Evolutionary conservation across 768 basidiomycete genomes (phyloP).

Genomic region (Chalciporus pseudorubinellus): DNA sequence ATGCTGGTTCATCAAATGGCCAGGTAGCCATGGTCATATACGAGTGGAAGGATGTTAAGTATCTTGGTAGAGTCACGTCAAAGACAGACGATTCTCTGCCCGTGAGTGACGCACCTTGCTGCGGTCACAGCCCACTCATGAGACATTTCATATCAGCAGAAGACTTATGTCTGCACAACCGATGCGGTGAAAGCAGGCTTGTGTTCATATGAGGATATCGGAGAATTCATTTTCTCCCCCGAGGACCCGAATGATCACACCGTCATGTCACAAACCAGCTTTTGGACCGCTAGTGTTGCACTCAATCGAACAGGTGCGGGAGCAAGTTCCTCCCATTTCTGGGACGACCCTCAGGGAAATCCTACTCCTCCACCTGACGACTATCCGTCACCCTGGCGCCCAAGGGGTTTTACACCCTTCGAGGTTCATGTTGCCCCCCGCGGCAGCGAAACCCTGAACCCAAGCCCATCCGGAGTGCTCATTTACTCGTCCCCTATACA

Average conservation of each 20-base stretch:
- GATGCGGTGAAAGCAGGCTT: slow-evolving; percentile 68
- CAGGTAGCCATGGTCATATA: slow-evolving; percentile 94
- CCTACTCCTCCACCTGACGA: slow-evolving; percentile 51
- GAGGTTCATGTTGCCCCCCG: slow-evolving; percentile 12
- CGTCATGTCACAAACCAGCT: slow-evolving; percentile 68
- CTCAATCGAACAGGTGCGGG: slow-evolving; percentile 41
- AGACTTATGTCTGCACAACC: slow-evolving; percentile 91
- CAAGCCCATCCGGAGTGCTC: slow-evolving; percentile 50
- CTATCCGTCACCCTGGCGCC: slow-evolving; percentile 50
- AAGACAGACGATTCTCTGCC: slow-evolving; percentile 53
- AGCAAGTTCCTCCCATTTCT: slow-evolving; percentile 38
- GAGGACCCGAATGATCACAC: slow-evolving; percentile 55
- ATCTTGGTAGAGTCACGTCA: slow-evolving; percentile 73
- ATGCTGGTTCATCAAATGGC: slow-evolving; percentile 63
- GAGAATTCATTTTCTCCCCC: slow-evolving; percentile 80
- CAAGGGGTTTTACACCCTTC: slow-evolving; percentile 16
- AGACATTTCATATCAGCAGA: slow-evolving; percentile 51
- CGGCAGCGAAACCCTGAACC: slow-evolving; percentile 37
- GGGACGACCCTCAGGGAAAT: slow-evolving; percentile 61
- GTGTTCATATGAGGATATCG: slow-evolving; percentile 68
- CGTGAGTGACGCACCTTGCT: slow-evolving; percentile 44
- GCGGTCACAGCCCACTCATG: slow-evolving; percentile 16
- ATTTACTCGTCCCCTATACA: slow-evolving; percentile 71
- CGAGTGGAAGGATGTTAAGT: slow-evolving; percentile 87
- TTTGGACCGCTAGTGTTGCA: slow-evolving; percentile 82